phyloP scores from a whole-genome alignment of 805 yeast species.

The Cyberlindnera nakhonratchasimensis region DNA sequence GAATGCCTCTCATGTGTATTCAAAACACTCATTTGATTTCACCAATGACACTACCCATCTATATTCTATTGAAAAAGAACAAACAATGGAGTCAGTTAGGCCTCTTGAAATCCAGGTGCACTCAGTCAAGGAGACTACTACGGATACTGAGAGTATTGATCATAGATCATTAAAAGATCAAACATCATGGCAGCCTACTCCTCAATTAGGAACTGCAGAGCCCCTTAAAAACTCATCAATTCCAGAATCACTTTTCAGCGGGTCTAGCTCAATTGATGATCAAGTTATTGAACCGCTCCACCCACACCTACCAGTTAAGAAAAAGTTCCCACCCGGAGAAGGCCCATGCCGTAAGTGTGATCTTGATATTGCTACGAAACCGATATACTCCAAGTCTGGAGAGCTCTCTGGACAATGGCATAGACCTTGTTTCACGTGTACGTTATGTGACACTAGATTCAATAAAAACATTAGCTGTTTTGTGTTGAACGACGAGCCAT shows the following conservation, averaged over 20 bases:
- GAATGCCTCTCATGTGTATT: constrained; percentile 8
- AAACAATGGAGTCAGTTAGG: neutral
- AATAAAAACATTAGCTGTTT: constrained; percentile 65
- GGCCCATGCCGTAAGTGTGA: constrained; percentile 83
- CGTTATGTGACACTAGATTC: constrained; percentile 54
- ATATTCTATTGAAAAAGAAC: neutral
- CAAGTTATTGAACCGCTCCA: neutral
- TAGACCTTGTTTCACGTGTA: constrained; percentile 76
- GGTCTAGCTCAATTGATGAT: neutral
- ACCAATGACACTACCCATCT: constrained; percentile 5
- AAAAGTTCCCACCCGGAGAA: constrained; percentile 50
- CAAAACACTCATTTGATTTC: constrained; percentile 10
- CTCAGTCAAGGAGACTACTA: constrained; percentile 16
- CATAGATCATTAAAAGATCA: neutral
- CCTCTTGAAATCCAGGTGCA: constrained; percentile 17
- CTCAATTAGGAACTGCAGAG: neutral
- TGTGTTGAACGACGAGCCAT: constrained; percentile 75
- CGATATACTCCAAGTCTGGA: constrained; percentile 80
- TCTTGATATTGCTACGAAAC: constrained; percentile 50
- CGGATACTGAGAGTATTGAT: constrained; percentile 10
- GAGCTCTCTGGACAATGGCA: constrained; percentile 94
- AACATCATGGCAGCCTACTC: constrained; percentile 1
- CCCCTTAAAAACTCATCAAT: neutral
- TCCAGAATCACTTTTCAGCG: neutral
- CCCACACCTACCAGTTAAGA: neutral